Evolutionary conservation across 768 basidiomycete genomes (phyloP).

Genomic region (Serendipita vermifera): DNA sequence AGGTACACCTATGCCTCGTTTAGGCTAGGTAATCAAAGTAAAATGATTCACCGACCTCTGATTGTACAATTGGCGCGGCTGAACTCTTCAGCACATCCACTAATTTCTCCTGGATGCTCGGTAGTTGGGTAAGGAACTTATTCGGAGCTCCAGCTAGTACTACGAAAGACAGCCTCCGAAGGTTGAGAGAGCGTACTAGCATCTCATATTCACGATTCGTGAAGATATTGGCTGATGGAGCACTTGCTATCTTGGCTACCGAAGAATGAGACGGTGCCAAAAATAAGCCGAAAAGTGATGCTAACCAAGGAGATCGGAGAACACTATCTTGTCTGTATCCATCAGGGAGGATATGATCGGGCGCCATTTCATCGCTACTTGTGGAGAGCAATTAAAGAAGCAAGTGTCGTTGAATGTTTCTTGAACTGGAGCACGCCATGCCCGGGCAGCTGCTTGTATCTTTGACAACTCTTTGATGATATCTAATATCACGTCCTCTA

Average conservation of each 20-base stretch:
- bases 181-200: constrained; percentile 67
- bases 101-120: constrained; percentile 91
- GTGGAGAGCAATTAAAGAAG: constrained; percentile 64
- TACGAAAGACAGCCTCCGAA: constrained; percentile 76
- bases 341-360: constrained; percentile 67
- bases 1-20: constrained; percentile 42
- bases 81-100: constrained; percentile 81
- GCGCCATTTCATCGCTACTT: constrained; percentile 53
- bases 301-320: constrained; percentile 73
- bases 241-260: constrained; percentile 45
- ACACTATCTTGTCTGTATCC: constrained; percentile 73
- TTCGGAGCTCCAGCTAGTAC: constrained; percentile 85
- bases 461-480: constrained; percentile 69
- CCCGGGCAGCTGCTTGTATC: constrained; percentile 62
- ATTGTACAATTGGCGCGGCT: constrained; percentile 71
- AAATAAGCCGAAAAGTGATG: constrained; percentile 1
- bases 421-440: constrained; percentile 67
- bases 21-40: background rate
- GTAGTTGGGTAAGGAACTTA: constrained; percentile 77
- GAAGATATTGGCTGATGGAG: constrained; percentile 91
- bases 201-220: constrained; percentile 92
- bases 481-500: constrained; percentile 51
- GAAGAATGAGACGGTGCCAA: background rate
- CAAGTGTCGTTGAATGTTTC: constrained; percentile 79
- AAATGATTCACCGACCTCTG: constrained; percentile 45